Percentiles rank a stretch among this genome's conserved stretches.
Conservation (phyloP, 495 filamentous ascomycete species). For the Astrothelium macrocarpum region DNA sequence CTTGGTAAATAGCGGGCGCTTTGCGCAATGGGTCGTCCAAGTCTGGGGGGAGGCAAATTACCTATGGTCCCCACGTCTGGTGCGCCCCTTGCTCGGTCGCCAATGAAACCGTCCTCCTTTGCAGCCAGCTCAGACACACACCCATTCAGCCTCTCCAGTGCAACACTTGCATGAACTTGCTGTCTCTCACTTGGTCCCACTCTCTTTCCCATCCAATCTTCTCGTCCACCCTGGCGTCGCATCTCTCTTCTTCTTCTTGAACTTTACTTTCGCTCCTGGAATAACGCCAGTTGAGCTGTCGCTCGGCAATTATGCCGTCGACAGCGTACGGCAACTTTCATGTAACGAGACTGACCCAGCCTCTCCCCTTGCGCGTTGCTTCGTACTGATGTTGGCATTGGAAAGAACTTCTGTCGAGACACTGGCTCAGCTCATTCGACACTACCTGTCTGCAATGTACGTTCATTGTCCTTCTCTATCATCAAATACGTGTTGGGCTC, state of each 20-base stretch:
- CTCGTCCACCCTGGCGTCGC: background rate
- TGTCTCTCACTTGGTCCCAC: background rate
- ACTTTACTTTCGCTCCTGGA: background rate
- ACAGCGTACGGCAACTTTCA: conserved; percentile 85
- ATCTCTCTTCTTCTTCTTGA: background rate
- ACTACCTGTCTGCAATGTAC: conserved; percentile 91
- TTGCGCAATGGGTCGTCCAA: background rate
- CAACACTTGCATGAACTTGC: background rate
- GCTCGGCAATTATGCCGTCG: conserved; percentile 37
- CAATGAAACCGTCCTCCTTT: background rate
- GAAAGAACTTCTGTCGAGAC: conserved; percentile 86
- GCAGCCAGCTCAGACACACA: background rate
- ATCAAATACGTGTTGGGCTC: conserved; percentile 12
- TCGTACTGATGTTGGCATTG: conserved; percentile 25
- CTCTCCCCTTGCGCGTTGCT: conserved; percentile 14
- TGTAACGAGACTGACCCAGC: conserved; percentile 37
- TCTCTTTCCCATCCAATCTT: background rate
- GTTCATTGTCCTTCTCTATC: conserved; percentile 32
- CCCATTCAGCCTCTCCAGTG: background rate
- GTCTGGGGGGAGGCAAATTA: background rate
- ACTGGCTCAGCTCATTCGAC: conserved; percentile 48
- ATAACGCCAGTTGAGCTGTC: background rate
- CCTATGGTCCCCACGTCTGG: background rate
- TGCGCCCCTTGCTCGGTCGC: background rate
- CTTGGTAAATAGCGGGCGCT: background rate